Base-by-base conservation (phyloP, 148 eudicot species). In the Suaeda aralocaspica region DNA sequence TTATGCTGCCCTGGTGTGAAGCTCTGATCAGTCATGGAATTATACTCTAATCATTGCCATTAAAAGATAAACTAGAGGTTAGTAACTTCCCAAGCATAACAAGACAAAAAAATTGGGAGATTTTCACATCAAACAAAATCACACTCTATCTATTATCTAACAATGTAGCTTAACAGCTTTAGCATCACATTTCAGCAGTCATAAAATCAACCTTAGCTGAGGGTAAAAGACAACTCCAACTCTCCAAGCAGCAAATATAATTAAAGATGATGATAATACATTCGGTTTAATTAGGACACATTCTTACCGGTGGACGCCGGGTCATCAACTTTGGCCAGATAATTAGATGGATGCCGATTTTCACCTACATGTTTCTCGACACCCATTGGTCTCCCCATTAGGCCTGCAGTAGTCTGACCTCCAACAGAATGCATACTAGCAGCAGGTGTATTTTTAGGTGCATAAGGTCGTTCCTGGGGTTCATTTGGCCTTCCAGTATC, bases 391-490 rank as follows among this genome's bases (percentile, higher is more conserved):
- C 50, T 24, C 18, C 12, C 50, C 2, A 53, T 25, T 2, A 72
- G 24, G 14, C 55, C 69, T 28, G 69, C 76, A 64, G 62, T 42
- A 72, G n/a, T 59, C 44, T 53, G 19, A 42, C 59, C 58, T 60
- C 53, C 74, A 63, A 18, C 26, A 12, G 57, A 31, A 28, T 52
- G 69, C 19, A 12, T 14, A 41, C 39, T 44, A 22, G 21, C 48
- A 30, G 42, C 41, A 44, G 78, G 78, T 3, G 78, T 68, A 52
- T 68, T 68, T 48, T 39, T 68, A 33, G 78, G 73, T 12, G 77
- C 74, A 26, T 65, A 69, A 29, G 85, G 85, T 53, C 66, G 81
- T 41, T 71, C 81, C 11, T 82, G 66, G 44, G 69, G 39, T 14
- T 73, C 73, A 6, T 41, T 24, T 18, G 50, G 44, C 28, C 56